A percentile compares a stretch with the other conserved stretches of the same genome.
Evolutionary conservation across 208 protist species (phyloP).

Genomic region (Leptomonas pyrrhocoris): DNA sequence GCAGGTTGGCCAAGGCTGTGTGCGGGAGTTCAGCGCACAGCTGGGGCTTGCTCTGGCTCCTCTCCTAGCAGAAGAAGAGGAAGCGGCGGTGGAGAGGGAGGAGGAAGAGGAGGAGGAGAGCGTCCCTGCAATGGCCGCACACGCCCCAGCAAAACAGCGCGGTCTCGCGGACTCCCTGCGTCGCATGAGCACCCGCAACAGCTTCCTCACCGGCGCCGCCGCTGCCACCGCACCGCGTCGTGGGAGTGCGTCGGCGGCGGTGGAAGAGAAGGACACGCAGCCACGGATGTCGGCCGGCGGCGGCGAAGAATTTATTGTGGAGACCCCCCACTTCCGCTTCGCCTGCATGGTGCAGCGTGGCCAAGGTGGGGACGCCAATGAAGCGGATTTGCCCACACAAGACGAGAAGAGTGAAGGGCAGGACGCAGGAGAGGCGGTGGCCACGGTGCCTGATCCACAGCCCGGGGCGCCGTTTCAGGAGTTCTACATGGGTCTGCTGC

Average conservation of each 20-base stretch:
- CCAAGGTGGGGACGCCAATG: not conserved
- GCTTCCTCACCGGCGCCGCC: conserved; percentile 5
- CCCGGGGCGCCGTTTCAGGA: conserved; percentile 16
- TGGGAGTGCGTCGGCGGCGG: not conserved
- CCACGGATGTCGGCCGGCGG: conserved; percentile 12
- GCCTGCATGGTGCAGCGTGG: conserved; percentile 21
- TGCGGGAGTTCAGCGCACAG: conserved; percentile 23
- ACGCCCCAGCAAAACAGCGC: not conserved
- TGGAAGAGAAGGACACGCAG: not conserved
- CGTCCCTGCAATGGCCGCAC: not conserved
- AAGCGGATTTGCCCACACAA: not conserved
- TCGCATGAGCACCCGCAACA: conserved; percentile 2
- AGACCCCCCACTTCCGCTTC: conserved; percentile 21
- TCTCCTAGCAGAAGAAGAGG: too few species aligned
- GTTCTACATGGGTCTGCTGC: conserved; percentile 38
- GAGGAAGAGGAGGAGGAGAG: conserved; percentile 13
- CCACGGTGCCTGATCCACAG: not conserved
- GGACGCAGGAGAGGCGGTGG: not conserved
- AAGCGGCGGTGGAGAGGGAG: too few species aligned
- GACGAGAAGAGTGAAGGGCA: not conserved
- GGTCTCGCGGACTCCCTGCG: not conserved
- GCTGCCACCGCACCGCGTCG: conserved; percentile 1
- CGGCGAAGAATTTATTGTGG: conserved; percentile 28
- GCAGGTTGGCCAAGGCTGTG: conserved; percentile 15
- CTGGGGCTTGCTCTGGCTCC: conserved; percentile 11